Conservation (phyloP, 179 eudicot species). For the Pouteria campechiana region DNA sequence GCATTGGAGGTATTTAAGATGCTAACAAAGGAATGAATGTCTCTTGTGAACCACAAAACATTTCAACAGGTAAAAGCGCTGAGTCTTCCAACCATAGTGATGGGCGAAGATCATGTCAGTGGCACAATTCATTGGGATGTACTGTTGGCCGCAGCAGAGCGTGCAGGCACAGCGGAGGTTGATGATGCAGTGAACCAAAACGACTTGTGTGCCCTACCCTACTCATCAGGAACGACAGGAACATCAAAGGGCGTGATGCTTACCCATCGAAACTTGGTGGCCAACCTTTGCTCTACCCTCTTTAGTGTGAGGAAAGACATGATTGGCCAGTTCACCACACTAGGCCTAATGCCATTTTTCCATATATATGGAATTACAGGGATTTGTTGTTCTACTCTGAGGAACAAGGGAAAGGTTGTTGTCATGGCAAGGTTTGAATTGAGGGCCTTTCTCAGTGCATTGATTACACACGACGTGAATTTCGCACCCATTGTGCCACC, state of each 20-base stretch:
- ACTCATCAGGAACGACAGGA: slow-evolving; percentile 97
- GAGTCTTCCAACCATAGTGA: slow-evolving; percentile 51
- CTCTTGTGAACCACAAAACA: background rate
- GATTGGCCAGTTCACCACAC: slow-evolving; percentile 52
- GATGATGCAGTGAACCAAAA: slow-evolving; percentile 33
- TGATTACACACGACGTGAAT: slow-evolving; percentile 49
- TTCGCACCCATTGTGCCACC: slow-evolving; percentile 98
- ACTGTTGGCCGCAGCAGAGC: slow-evolving; percentile 61
- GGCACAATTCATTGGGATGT: slow-evolving; percentile 64
- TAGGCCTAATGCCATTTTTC: slow-evolving; percentile 92
- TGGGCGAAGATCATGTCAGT: slow-evolving; percentile 44
- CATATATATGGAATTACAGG: slow-evolving; percentile 89
- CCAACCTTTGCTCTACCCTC: slow-evolving; percentile 75
- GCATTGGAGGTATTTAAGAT: too few relatives aligned
- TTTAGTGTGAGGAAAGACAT: slow-evolving; percentile 60
- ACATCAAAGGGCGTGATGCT: slow-evolving; percentile 89
- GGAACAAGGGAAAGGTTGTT: slow-evolving; percentile 89
- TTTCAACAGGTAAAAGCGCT: slow-evolving; percentile 52
- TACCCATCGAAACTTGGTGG: slow-evolving; percentile 66
- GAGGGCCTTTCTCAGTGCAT: slow-evolving; percentile 37
- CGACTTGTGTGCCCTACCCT: slow-evolving; percentile 89
- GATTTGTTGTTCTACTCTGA: slow-evolving; percentile 70
- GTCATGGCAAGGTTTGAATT: slow-evolving; percentile 72
- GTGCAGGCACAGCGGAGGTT: slow-evolving; percentile 22
- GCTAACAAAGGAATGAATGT: background rate